phyloP scores from a whole-genome alignment of 2,329 filamentous ascomycete species.

The Sclerotinia borealis region DNA sequence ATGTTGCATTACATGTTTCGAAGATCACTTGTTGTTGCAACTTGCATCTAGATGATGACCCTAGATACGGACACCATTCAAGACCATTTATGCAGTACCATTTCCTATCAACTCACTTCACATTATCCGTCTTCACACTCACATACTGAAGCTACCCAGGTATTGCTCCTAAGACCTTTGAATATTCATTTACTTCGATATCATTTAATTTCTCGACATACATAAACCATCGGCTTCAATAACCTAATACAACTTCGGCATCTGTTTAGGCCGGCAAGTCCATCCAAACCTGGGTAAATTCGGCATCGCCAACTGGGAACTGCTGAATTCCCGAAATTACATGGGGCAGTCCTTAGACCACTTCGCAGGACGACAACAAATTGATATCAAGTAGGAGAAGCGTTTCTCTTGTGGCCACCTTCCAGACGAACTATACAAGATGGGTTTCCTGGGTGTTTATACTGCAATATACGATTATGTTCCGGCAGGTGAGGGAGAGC shows the following conservation, averaged over 20 bases:
- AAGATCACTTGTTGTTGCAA: background rate
- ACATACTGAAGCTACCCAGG: background rate
- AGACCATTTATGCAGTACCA: background rate
- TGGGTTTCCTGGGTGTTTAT: constrained; percentile 91
- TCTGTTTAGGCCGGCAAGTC: background rate
- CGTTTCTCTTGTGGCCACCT: constrained; percentile 11
- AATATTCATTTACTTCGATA: constrained; percentile 5
- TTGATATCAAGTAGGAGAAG: constrained; percentile 19
- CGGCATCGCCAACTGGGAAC: constrained; percentile 15
- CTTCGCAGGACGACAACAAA: constrained; percentile 24
- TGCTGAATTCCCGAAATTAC: constrained; percentile 21
- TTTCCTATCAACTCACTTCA: background rate
- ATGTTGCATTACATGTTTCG: background rate
- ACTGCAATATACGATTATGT: constrained; percentile 88
- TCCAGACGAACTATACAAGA: constrained; percentile 35
- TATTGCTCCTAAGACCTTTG: constrained; percentile 6
- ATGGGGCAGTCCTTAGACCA: constrained; percentile 23
- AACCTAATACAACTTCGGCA: constrained; percentile 14
- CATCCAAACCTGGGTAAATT: constrained; percentile 7
- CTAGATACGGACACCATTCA: background rate
- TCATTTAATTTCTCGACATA: constrained; percentile 1
- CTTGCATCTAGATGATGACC: background rate
- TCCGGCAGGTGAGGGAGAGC: constrained; percentile 79
- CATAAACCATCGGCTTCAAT: background rate
- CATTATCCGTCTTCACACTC: background rate